A percentile compares a stretch with the other conserved stretches of the same genome.
phyloP scores from a whole-genome alignment of 164 flowering plant genomes.

The Cinnamomum chago region DNA sequence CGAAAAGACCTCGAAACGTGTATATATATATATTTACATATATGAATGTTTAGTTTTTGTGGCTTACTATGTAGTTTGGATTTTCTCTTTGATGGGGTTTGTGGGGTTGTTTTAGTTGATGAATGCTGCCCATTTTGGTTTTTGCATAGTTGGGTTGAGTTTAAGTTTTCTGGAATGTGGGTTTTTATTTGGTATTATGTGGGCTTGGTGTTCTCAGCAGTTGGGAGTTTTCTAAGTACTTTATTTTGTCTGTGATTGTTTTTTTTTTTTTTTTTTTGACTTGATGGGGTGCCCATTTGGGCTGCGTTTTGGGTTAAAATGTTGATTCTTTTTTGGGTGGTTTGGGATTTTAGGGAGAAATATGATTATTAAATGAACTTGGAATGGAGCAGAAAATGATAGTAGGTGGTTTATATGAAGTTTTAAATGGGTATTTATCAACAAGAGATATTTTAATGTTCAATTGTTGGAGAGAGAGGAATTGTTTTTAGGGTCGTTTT shows the following conservation, averaged over 20 bases:
- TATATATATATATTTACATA: not conserved
- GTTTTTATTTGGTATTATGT: not conserved
- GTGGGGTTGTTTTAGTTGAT: too few relatives aligned
- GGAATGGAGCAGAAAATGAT: not conserved
- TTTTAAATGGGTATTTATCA: not conserved
- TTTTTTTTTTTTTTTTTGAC: not conserved
- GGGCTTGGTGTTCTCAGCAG: too few relatives aligned
- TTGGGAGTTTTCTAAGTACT: not conserved
- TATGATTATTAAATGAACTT: not conserved
- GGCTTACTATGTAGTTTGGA: not conserved
- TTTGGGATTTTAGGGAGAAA: not conserved
- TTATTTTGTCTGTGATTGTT: not conserved
- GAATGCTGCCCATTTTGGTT: too few relatives aligned
- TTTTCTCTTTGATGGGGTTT: too few relatives aligned
- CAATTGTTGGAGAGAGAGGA: not conserved
- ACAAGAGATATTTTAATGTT: not conserved
- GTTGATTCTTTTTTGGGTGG: not conserved
- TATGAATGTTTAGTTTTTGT: not conserved
- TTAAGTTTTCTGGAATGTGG: not conserved
- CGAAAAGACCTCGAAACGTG: conserved; percentile 29
- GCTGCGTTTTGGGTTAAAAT: not conserved
- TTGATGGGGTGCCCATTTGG: not conserved
- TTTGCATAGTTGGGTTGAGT: too few relatives aligned
- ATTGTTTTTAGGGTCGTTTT: not conserved
- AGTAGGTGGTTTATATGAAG: not conserved